Base-by-base conservation (phyloP, 805 yeast species). In the Wickerhamiella nectarea region DNA sequence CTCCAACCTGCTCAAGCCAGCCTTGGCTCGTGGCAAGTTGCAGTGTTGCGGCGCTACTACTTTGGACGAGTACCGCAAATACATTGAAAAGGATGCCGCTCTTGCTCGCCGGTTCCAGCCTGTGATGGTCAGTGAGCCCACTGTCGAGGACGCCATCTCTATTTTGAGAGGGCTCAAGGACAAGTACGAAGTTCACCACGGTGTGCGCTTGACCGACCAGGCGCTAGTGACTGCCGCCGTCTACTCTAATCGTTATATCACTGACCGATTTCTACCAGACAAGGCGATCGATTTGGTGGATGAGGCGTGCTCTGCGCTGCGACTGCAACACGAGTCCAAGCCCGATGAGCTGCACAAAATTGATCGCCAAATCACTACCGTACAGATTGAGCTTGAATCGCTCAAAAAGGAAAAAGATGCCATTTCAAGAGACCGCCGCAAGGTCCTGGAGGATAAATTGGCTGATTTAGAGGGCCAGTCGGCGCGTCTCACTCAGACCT, bases 21-120 rank as follows among this genome's bases (percentile, higher is more conserved):
- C 89, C 8, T 68, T 89, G 45, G 95, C 97, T 0, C 76, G 95
- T 57, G 97, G 97, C 1, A 75, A 78, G 53, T 69, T 89, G 45
- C 89, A 94, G 50, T 83, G 95, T 62, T 84, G 94, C 56, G 95
- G 96, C 48, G 98, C 98, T 0, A 89, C 98, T 1, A 89, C 98
- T 1, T 68, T 84, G 41, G 96, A 89, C 50, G 98, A 89, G 60
- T 89, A 82, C 64, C 66, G 87, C 45, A 86, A 85, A 59, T 84
- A 86, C 55, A 89, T 89, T 51, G 97, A 89, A 63, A 89, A 89
- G 58, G 98, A 89, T 56, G 94, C 94, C 1, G 97, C 97, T 0
- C 68, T 89, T 48, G 89, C 96, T 1, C 75, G 98, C 65, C 72
- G 98, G 53, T 87, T 89, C 61, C 94, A 89, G 54, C 81, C 95